Conservation (phyloP, 2,329 filamentous ascomycete species). For the Lecanicillium sp. region DNA sequence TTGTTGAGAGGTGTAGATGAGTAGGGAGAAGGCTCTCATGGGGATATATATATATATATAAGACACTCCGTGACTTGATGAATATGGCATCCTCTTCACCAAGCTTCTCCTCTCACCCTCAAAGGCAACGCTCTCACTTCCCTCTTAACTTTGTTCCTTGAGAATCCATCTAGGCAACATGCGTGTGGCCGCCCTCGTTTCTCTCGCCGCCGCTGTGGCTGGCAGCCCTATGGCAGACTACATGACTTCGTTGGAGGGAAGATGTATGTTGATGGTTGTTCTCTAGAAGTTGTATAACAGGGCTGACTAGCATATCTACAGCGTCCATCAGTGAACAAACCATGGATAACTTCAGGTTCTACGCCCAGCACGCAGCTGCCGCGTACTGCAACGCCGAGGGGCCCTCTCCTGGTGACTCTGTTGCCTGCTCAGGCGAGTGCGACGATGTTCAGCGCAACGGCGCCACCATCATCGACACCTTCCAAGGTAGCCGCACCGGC, state of each 20-base stretch:
- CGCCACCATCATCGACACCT: slow-evolving; percentile 38
- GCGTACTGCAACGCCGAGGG: slow-evolving; percentile 47
- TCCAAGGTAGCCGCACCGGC: slow-evolving; percentile 37
- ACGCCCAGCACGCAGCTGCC: slow-evolving; percentile 45
- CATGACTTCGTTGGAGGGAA: slow-evolving; percentile 23
- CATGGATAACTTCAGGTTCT: slow-evolving; percentile 39
- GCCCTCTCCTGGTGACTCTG: slow-evolving; percentile 26
- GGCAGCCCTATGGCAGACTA: slow-evolving; percentile 24
- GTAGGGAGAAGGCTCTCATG: background rate
- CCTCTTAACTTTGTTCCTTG: too few species aligned
- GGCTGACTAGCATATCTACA: too few species aligned
- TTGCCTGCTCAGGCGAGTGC: slow-evolving; percentile 42
- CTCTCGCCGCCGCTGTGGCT: slow-evolving; percentile 21
- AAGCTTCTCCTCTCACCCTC: background rate
- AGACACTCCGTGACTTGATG: background rate
- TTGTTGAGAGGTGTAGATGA: too few species aligned
- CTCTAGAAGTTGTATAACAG: too few species aligned
- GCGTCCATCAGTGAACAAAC: slow-evolving; percentile 19
- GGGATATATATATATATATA: background rate
- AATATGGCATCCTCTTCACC: background rate
- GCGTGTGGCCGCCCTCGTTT: slow-evolving; percentile 22
- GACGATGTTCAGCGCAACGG: slow-evolving; percentile 36
- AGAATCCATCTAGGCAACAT: slow-evolving; percentile 15
- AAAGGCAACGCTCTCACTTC: too few species aligned
- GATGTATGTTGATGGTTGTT: slow-evolving; percentile 27